Percentiles rank a stretch among this genome's conserved stretches.
Evolutionary conservation across 805 yeast genomes (phyloP).

Genomic region (Deakozyma indianensis): DNA sequence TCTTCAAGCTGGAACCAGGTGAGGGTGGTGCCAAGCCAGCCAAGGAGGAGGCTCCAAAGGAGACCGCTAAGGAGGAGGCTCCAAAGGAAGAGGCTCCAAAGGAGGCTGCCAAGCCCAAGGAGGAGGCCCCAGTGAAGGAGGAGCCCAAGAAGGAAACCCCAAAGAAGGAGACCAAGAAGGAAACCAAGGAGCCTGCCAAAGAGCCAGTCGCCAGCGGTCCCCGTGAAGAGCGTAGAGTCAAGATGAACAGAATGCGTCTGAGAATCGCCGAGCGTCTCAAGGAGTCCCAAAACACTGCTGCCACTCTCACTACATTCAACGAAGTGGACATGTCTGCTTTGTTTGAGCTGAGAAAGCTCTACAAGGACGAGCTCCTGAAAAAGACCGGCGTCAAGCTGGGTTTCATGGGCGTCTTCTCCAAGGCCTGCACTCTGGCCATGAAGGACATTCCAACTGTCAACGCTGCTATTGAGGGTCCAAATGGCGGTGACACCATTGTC

Average conservation of each 20-base stretch:
- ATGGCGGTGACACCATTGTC: conserved; percentile 75
- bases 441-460: conserved; percentile 91
- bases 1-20: conserved; percentile 72
- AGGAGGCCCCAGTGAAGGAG: conserved; percentile 20
- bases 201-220: conserved; percentile 16
- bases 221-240: conserved; percentile 80
- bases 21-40: conserved; percentile 48
- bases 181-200: conserved; percentile 16
- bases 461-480: conserved; percentile 68
- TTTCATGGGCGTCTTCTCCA: conserved; percentile 97
- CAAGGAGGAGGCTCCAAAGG: conserved; percentile 15
- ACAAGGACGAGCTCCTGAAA: conserved; percentile 93
- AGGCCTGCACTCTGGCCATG: conserved; percentile 84
- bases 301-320: conserved; percentile 93
- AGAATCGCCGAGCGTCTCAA: conserved; percentile 98
- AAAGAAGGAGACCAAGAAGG: conserved; percentile 23
- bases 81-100: conserved; percentile 16
- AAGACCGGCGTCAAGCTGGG: conserved; percentile 91
- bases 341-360: conserved; percentile 86
- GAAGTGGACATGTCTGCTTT: conserved; percentile 93
- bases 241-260: conserved; percentile 98
- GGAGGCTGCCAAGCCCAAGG: conserved; percentile 12
- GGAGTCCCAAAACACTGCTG: conserved; percentile 98
- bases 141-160: conserved; percentile 15
- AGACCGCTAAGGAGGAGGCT: conserved; percentile 12